Conservation (phyloP, 768 basidiomycete species). For the Termitomyces sp. region DNA sequence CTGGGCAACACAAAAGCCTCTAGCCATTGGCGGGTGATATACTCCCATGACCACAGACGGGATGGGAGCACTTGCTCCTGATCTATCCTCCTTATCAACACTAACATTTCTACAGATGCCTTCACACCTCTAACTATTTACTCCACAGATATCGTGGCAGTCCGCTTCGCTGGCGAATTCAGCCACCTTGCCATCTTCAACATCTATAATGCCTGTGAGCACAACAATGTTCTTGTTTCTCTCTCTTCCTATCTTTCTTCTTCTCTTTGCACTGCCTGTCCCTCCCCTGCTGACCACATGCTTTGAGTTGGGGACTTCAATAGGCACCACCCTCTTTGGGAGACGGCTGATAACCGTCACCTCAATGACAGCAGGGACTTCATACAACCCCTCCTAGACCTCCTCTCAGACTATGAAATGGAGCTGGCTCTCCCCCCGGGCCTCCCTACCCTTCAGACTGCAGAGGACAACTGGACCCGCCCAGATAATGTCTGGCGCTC, state of each 20-base stretch:
- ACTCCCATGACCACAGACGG: constrained; percentile 3
- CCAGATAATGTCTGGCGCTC: constrained; percentile 11
- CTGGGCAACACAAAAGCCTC: constrained; percentile 17
- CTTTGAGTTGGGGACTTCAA: not conserved
- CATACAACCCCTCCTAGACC: not conserved
- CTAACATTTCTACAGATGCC: constrained; percentile 10
- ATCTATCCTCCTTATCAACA: constrained; percentile 13
- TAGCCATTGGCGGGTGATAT: constrained; percentile 3
- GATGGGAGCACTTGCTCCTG: not conserved
- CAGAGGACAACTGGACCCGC: not conserved
- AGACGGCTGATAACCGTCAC: not conserved
- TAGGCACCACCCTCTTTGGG: constrained; percentile 1
- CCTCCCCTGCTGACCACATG: not conserved
- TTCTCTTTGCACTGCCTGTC: not conserved
- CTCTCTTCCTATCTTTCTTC: not conserved
- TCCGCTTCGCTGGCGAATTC: not conserved
- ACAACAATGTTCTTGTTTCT: constrained; percentile 3
- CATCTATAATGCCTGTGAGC: constrained; percentile 11
- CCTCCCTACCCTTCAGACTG: not conserved
- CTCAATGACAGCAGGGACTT: constrained; percentile 1
- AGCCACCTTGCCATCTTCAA: constrained; percentile 2
- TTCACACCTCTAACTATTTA: not conserved
- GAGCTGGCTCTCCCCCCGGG: constrained; percentile 1
- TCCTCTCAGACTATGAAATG: not conserved
- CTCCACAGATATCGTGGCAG: not conserved